Evolutionary conservation across 371 early-diverging fungal genomes (phyloP).

Genomic region (Ordospora colligata): DNA sequence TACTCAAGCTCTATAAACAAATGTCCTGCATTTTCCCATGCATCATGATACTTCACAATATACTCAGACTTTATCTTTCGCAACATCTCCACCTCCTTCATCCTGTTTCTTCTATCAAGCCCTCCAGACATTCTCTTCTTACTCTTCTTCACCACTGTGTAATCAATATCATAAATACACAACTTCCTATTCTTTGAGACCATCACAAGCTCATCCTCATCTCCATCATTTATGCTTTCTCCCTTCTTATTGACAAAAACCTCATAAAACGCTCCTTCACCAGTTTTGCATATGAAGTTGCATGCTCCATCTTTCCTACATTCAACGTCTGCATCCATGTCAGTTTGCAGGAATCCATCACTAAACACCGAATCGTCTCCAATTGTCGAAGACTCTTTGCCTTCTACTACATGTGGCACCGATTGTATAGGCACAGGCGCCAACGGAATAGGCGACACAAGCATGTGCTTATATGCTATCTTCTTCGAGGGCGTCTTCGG

Average conservation of each 20-base stretch:
- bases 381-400: constrained; percentile 3
- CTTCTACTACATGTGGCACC: not conserved
- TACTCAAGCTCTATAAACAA: constrained; percentile 76
- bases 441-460: not conserved
- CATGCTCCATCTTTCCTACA: not conserved
- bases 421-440: not conserved
- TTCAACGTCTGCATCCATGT: not conserved
- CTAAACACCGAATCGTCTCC: not conserved
- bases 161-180: not conserved
- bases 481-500: constrained; percentile 25
- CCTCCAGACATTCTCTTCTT: constrained; percentile 19
- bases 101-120: constrained; percentile 21
- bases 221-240: not conserved
- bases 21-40: constrained; percentile 80
- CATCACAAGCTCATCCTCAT: not conserved
- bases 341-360: constrained; percentile 14
- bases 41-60: not conserved
- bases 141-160: constrained; percentile 38
- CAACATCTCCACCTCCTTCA: constrained; percentile 48
- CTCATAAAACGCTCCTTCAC: constrained; percentile 22
- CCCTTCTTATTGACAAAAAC: constrained; percentile 26
- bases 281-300: constrained; percentile 19
- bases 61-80: not conserved
- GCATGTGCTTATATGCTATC: constrained; percentile 22
- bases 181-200: not conserved